Evolutionary conservation across 2,329 filamentous ascomycete genomes (phyloP), one percentile per base, ranked within the genome.

Genomic region (Diaporthe vaccinii): DNA sequence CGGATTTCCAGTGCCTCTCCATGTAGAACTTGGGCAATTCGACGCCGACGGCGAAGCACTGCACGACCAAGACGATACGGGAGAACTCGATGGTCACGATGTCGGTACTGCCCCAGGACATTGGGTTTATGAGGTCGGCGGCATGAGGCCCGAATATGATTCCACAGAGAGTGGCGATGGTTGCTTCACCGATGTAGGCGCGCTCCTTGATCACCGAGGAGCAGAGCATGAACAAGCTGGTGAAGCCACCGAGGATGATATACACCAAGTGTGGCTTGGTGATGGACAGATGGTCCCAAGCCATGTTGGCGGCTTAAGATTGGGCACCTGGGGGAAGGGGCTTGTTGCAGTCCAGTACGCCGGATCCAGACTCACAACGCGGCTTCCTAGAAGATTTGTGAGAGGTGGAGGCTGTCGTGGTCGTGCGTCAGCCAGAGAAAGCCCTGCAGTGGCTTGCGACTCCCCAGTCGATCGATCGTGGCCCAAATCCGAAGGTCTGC

Each of bases 181-280:
- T 98, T 69, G 97, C 97, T 89, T 99, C 97, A 82, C 97, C 97
- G 84, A 99, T 99, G 87, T 99, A 99, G 82, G 98, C 90, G 84
- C 94, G 94, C 89, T 99, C 97, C 88, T 99, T 99, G 87, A 99
- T 98, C 82, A 98, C 92, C 73, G 97, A 95, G 76, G 97, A 99
- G 85, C 95, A 98, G 76, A 99, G 89, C 97, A 99, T 99, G 87
- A 99, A 99, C 80, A 99, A 88, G 76, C 94, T 95, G 79, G 97
- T 99, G 87, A 99, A 99, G 84, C 96, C 97, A 81, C 97, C 97
- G 74, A 99, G 89, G 85, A 99, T 98, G 86, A 98, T 95, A 86
- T 99, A 99, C 78, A 98, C 97, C 94, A 98, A 85, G 89, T 99
- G 97, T 81, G 97, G 95, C 88, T 93, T 94, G 86, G 97, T 98